A percentile compares a stretch with the other conserved stretches of the same genome.
Conservation (phyloP, 2,329 filamentous ascomycete species). For the Sporothrix dimorphospora region DNA sequence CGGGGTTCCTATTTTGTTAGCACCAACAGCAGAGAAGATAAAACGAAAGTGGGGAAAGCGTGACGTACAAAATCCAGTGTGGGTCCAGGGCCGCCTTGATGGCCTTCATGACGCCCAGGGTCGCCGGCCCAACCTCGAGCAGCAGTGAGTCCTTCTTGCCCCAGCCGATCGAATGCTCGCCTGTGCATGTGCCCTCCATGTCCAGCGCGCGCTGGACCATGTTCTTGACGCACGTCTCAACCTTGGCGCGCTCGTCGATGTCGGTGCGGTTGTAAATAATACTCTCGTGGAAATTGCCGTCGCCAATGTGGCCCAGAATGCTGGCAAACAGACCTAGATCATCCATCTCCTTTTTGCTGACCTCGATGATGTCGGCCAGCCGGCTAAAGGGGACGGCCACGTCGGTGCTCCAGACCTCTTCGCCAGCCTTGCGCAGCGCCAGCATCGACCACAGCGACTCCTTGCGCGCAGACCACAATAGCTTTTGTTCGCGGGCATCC, state of each 20-base stretch:
- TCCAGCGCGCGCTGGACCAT: conserved; percentile 90
- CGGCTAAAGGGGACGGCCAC: conserved; percentile 80
- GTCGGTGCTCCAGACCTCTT: conserved; percentile 81
- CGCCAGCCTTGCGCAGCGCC: conserved; percentile 64
- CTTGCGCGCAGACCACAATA: conserved; percentile 80
- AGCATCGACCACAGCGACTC: conserved; percentile 85
- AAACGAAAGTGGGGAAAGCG: background rate
- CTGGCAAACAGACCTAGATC: conserved; percentile 83
- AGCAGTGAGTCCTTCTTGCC: conserved; percentile 82
- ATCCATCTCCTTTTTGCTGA: conserved; percentile 88
- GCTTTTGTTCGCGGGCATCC: conserved; percentile 69
- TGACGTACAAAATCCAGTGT: conserved; percentile 70
- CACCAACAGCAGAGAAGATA: background rate
- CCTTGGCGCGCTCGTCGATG: conserved; percentile 70
- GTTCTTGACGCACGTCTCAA: conserved; percentile 80
- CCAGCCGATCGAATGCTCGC: conserved; percentile 83
- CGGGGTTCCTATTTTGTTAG: conserved; percentile 63
- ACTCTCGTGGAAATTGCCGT: conserved; percentile 92
- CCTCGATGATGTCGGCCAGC: conserved; percentile 74
- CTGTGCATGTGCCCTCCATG: conserved; percentile 93
- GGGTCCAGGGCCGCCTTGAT: conserved; percentile 86
- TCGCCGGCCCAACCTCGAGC: conserved; percentile 78
- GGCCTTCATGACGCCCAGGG: conserved; percentile 79
- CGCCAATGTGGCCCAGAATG: conserved; percentile 86
- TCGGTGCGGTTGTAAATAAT: conserved; percentile 82